Evolutionary conservation across 2,329 filamentous ascomycete genomes (phyloP), one percentile per base, ranked within the genome.

Genomic region (Ceratocystis alfenasii): DNA sequence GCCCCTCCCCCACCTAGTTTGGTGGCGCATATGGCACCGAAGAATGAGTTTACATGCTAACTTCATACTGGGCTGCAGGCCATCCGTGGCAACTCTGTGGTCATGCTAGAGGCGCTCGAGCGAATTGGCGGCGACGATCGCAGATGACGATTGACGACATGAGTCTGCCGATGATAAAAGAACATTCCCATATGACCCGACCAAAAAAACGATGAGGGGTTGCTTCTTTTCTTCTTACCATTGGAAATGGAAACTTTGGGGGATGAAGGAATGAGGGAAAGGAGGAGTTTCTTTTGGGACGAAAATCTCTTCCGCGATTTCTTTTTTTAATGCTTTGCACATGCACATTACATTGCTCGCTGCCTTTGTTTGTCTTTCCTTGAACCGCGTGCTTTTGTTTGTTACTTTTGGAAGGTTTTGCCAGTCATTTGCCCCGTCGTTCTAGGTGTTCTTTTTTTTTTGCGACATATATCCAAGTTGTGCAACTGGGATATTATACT

Each of bases 41-140:
- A 5, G 59, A n/a, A 30, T 15, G 22, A 20, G 57, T 3, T 25
- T 22, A 17, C 22, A 15, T 2, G 44, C 74, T 78, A 67, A 77
- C 53, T 1, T n/a, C 25, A 20, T 25, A 20, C 1, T 46, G 41
- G 7, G 2, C 2, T 20, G 30, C 5, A 91, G 88, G 89, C 96
- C 70, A 96, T 99, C 73, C 89, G 95, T 71, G 94, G 94, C 70
- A 99, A 99, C 78, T 96, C 93, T 1, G 92, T 99, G 30, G 92
- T 99, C 66, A 96, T 99, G 93, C 84, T 99, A 66, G 95, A 99
- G 78, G 90, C 86, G 8, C 76, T 89, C 67, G 83, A 86, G 74
- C 80, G 86, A 72, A 87, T 89, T 70, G 84, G 83, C 69, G 83
- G 83, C 67, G 82, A 84, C 72, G 82, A 86, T 69, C 76, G 78